Percentiles rank a stretch among this genome's conserved stretches.
These are phyloP conservation scores for Dendrobium chrysotoxum DNA, from an alignment of 106 monocot species.

Conservation along the genomic window DNA sequence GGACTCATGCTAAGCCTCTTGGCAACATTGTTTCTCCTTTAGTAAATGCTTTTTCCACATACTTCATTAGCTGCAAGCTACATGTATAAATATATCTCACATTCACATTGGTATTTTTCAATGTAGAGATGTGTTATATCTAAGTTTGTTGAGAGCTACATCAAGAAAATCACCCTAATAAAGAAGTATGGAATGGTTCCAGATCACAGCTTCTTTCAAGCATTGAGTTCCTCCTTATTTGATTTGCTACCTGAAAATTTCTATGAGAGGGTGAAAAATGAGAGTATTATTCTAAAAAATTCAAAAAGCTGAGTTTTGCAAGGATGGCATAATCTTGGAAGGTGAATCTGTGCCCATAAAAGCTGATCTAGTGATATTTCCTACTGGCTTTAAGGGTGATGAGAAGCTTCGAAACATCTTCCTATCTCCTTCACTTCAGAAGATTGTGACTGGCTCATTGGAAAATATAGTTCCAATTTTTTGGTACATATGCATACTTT, in stretches of 20 bases:
- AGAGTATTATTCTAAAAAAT: constrained; percentile 46
- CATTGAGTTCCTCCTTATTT: constrained; percentile 7
- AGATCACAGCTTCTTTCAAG: too few relatives aligned
- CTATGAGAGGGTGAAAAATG: constrained; percentile 58
- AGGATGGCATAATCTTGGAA: constrained; percentile 39
- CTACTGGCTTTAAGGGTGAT: too few relatives aligned
- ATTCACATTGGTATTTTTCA: too few relatives aligned
- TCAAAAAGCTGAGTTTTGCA: constrained; percentile 32
- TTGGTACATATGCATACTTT: too few relatives aligned
- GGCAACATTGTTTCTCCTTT: too few relatives aligned
- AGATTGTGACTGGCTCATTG: too few relatives aligned
- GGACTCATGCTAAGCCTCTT: too few relatives aligned
- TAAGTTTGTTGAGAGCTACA: constrained; percentile 56
- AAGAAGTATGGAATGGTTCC: constrained; percentile 67
- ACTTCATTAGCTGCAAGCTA: neutral
- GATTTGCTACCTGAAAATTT: constrained; percentile 38
- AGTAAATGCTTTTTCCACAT: neutral
- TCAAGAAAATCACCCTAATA: constrained; percentile 32
- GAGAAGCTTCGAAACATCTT: too few relatives aligned
- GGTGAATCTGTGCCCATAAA: constrained; percentile 14
- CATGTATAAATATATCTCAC: neutral
- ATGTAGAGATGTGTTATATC: constrained; percentile 52
- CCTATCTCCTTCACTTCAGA: too few relatives aligned
- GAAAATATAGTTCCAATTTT: too few relatives aligned
- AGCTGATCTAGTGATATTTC: constrained; percentile 56